phyloP scores from a whole-genome alignment of 2,329 filamentous ascomycete genomes.

The Colletotrichum sp. region DNA sequence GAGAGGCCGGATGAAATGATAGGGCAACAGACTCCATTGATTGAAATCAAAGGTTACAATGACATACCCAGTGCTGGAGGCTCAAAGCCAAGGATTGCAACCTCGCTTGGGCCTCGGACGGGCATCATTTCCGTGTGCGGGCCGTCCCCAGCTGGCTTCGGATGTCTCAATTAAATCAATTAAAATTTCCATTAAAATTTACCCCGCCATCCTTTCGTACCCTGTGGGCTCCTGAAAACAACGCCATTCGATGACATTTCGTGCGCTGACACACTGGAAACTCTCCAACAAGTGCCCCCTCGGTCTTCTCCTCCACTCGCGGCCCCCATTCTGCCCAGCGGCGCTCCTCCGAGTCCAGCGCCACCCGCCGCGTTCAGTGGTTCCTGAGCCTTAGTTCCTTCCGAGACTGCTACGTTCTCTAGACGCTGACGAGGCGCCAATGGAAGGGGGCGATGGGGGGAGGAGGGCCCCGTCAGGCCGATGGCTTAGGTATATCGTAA shows the following conservation, averaged over 20 bases:
- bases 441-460: neutral
- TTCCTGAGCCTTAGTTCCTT: neutral
- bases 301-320: neutral
- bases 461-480: neutral
- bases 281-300: neutral
- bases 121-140: conserved; percentile 12
- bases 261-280: conserved; percentile 11
- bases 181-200: conserved; percentile 8
- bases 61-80: neutral
- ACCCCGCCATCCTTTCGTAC: conserved; percentile 10
- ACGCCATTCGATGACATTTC: conserved; percentile 13
- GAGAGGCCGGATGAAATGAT: neutral
- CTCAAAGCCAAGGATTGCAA: neutral
- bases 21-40: neutral
- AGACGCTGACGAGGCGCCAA: conserved; percentile 15
- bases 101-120: neutral
- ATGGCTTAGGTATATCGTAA: neutral
- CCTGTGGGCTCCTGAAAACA: conserved; percentile 5
- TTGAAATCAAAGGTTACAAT: neutral
- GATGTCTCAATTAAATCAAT: conserved; percentile 19
- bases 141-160: conserved; percentile 6
- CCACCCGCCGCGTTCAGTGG: neutral
- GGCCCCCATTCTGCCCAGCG: neutral
- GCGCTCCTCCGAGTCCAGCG: neutral
- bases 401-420: neutral